A percentile compares a stretch with the other conserved stretches of the same genome.
Evolutionary conservation across 2,329 filamentous ascomycete genomes (phyloP).

Genomic region (Chaetomium sp.): DNA sequence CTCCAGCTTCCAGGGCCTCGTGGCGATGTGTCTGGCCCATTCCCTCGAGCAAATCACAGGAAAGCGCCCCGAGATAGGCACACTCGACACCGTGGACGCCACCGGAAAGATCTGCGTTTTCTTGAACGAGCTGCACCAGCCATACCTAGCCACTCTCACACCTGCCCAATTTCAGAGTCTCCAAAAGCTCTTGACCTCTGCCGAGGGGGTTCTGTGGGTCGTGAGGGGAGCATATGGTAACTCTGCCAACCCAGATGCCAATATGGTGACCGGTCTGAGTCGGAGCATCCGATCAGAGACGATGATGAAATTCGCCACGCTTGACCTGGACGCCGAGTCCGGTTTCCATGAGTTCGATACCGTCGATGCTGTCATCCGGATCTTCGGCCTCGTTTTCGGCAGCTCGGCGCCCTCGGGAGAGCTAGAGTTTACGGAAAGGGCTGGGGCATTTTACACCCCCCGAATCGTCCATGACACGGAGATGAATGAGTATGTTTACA

Average conservation of each 20-base stretch:
- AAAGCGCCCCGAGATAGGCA: slow-evolving; percentile 28
- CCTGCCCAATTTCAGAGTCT: slow-evolving; percentile 33
- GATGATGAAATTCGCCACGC: slow-evolving; percentile 37
- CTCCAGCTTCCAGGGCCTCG: slow-evolving; percentile 27
- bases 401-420: slow-evolving; percentile 30
- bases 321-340: slow-evolving; percentile 37
- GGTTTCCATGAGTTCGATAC: slow-evolving; percentile 23
- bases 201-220: slow-evolving; percentile 36
- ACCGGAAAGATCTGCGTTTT: slow-evolving; percentile 36
- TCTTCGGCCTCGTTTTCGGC: slow-evolving; percentile 34
- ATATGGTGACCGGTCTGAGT: slow-evolving; percentile 41
- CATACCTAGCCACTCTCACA: slow-evolving; percentile 37
- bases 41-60: slow-evolving; percentile 29
- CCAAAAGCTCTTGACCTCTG: slow-evolving; percentile 31
- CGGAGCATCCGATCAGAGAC: slow-evolving; percentile 43
- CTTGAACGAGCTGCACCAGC: slow-evolving; percentile 38
- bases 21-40: slow-evolving; percentile 31
- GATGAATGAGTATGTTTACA: slow-evolving; percentile 39
- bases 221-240: slow-evolving; percentile 34
- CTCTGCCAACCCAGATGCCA: slow-evolving; percentile 33
- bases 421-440: slow-evolving; percentile 38
- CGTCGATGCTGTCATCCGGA: slow-evolving; percentile 24
- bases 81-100: slow-evolving; percentile 26
- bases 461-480: slow-evolving; percentile 35
- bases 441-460: slow-evolving; percentile 34